These are phyloP conservation scores for Cynara cardunculus DNA, from an alignment of 129 eudicot genomes.

Conservation along the genomic window DNA sequence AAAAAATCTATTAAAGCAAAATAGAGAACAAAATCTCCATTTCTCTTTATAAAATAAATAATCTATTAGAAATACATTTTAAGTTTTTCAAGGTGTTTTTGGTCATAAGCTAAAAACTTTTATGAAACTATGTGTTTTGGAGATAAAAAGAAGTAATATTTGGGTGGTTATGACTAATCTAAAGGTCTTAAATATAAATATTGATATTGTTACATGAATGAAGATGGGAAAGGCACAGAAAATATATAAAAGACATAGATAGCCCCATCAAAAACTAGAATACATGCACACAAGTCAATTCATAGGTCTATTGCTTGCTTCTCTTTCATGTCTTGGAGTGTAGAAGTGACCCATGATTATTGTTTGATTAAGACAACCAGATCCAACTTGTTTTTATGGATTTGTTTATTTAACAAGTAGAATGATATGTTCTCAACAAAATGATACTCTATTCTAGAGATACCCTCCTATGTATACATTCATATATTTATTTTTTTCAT, in stretches of 20 bases:
- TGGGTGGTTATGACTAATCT: not conserved
- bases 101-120: not conserved
- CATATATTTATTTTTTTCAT: not conserved
- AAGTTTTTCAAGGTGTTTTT: not conserved
- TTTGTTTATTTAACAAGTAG: constrained; percentile 7
- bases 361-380: constrained; percentile 20
- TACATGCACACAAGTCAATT: not conserved
- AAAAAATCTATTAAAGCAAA: too few relatives aligned
- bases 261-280: not conserved
- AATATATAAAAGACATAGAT: not conserved
- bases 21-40: too few relatives aligned
- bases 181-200: not conserved
- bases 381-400: constrained; percentile 6
- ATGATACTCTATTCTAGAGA: not conserved
- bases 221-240: not conserved
- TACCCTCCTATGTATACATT: not conserved
- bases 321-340: constrained; percentile 6
- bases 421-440: constrained; percentile 4
- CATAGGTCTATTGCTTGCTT: not conserved
- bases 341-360: constrained; percentile 10
- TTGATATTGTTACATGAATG: not conserved
- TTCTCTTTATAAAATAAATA: too few relatives aligned
- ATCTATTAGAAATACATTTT: not conserved
- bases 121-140: not conserved
- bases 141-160: not conserved